Conservation (phyloP, 768 basidiomycete species). For the Phlebiopsis flavidoalba region DNA sequence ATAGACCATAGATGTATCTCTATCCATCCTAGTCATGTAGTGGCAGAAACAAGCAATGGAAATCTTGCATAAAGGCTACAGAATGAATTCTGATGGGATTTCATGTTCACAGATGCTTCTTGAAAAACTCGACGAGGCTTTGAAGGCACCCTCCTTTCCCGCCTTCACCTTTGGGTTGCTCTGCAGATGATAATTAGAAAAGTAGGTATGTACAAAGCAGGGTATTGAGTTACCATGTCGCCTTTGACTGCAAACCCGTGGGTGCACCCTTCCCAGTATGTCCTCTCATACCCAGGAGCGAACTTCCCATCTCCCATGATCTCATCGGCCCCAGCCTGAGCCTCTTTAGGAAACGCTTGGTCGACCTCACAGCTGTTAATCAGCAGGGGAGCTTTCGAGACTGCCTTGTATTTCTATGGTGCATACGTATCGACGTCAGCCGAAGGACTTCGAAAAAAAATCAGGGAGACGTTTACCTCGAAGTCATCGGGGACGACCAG, state of each 20-base stretch:
- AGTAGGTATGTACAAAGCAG: neutral
- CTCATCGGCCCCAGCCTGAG: constrained; percentile 30
- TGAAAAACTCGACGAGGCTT: constrained; percentile 52
- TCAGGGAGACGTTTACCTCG: constrained; percentile 21
- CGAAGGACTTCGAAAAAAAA: too few species aligned
- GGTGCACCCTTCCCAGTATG: constrained; percentile 23
- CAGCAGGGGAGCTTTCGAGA: constrained; percentile 35
- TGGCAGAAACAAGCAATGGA: neutral
- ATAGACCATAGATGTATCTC: neutral
- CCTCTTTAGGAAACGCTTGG: constrained; percentile 26
- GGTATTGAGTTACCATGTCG: constrained; percentile 17
- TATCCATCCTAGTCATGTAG: neutral
- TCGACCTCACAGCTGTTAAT: constrained; percentile 37
- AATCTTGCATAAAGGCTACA: neutral
- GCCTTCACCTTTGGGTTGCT: constrained; percentile 48
- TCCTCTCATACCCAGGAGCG: constrained; percentile 31
- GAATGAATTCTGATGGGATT: neutral
- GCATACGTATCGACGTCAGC: neutral
- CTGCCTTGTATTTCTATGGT: constrained; percentile 27
- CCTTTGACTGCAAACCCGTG: constrained; percentile 34
- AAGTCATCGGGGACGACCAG: constrained; percentile 34
- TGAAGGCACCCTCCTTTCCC: constrained; percentile 62
- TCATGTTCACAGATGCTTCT: constrained; percentile 24
- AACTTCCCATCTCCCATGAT: constrained; percentile 25
- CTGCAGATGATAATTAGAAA: constrained; percentile 6